Evolutionary conservation across 257 asterid species (phyloP).

Genomic region (Forsythia suspensa): DNA sequence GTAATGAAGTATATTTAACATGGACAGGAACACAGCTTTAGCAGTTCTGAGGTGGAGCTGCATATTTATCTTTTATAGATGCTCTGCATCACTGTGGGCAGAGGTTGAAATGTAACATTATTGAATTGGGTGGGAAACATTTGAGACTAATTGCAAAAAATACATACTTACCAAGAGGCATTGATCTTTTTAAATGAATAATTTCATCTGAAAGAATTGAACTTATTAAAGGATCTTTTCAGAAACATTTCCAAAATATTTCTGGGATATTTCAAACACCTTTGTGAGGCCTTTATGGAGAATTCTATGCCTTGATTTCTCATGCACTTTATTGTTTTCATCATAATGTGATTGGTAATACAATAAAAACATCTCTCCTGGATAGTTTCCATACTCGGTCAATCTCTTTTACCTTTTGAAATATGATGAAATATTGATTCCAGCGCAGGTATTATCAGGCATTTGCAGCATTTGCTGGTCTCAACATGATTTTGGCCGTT

Average conservation of each 20-base stretch:
- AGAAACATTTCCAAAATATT: neutral
- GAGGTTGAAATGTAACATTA: neutral
- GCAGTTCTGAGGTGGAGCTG: constrained; percentile 10
- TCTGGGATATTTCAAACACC: neutral
- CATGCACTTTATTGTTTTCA: neutral
- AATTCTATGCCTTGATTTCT: neutral
- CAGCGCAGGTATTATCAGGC: constrained; percentile 62
- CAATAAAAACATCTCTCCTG: constrained; percentile 9
- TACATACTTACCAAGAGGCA: neutral
- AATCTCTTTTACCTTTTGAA: constrained; percentile 21
- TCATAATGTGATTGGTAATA: neutral
- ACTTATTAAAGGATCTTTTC: neutral
- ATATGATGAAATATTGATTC: constrained; percentile 23
- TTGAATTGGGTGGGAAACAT: neutral
- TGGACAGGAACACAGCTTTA: neutral
- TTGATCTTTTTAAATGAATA: neutral
- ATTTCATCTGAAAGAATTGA: neutral
- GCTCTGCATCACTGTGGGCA: neutral
- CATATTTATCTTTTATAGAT: constrained; percentile 6
- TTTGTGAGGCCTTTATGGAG: neutral
- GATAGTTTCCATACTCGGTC: neutral
- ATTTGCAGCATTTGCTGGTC: constrained; percentile 70
- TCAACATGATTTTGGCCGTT: constrained; percentile 54
- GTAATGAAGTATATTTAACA: constrained; percentile 4
- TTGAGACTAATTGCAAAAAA: neutral